Evolutionary conservation across 2,329 filamentous ascomycete species (phyloP).

Genomic region (Diplodia seriata): DNA sequence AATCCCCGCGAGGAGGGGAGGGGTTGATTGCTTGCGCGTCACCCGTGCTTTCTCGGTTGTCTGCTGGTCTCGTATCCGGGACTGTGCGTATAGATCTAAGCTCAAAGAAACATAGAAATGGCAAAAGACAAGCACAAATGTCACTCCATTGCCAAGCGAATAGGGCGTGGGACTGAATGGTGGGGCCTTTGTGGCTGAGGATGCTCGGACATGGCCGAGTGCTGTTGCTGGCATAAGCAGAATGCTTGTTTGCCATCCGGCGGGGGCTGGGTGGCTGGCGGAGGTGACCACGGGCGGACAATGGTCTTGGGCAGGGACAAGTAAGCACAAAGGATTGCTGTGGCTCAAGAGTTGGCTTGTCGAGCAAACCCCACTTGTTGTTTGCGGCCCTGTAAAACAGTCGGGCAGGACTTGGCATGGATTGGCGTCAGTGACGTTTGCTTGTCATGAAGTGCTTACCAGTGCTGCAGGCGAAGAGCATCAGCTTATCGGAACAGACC

Average conservation of each 20-base stretch:
- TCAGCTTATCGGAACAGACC: conserved; percentile 14
- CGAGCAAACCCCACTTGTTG: conserved; percentile 4
- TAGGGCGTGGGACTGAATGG: conserved; percentile 17
- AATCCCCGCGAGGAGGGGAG: neutral
- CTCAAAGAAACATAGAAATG: neutral
- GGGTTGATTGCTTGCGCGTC: neutral
- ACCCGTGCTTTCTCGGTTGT: conserved; percentile 1
- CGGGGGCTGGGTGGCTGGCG: conserved; percentile 7
- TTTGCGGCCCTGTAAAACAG: neutral
- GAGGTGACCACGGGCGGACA: neutral
- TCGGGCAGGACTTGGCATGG: conserved; percentile 11
- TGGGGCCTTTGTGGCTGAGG: conserved; percentile 15
- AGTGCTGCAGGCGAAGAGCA: neutral
- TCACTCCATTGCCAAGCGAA: neutral
- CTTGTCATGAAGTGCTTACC: conserved; percentile 10
- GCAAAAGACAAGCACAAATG: neutral
- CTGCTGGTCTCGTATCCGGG: neutral
- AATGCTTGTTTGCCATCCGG: neutral
- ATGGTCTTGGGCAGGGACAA: neutral
- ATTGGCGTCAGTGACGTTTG: conserved; percentile 1
- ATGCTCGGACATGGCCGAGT: conserved; percentile 3
- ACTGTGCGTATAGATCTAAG: conserved; percentile 12
- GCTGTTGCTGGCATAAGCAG: neutral
- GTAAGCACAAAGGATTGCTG: conserved; percentile 6
- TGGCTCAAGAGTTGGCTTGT: neutral